phyloP scores from a whole-genome alignment of 2,329 filamentous ascomycete genomes.

The Alternaria arborescens region DNA sequence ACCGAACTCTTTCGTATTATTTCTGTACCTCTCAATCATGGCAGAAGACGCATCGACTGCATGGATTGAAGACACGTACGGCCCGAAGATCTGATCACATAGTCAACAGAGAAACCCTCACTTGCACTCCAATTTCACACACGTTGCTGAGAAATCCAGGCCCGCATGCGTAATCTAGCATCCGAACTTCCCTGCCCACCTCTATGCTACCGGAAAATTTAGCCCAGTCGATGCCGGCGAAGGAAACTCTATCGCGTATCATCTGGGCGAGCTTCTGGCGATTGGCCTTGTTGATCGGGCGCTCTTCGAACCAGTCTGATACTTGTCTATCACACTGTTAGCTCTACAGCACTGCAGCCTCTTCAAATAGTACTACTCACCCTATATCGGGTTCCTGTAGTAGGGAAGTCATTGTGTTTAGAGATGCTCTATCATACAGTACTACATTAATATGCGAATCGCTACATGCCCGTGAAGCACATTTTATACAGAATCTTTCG shows the following conservation, averaged over 20 bases:
- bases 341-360: too few relatives aligned
- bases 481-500: too few relatives aligned
- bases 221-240: neutral
- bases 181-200: conserved; percentile 1
- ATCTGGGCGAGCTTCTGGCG: neutral
- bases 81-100: conserved; percentile 10
- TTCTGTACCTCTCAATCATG: conserved; percentile 15
- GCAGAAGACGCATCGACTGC: conserved; percentile 14
- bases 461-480: too few relatives aligned
- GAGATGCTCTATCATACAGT: too few relatives aligned
- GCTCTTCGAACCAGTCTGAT: conserved; percentile 15
- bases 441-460: too few relatives aligned
- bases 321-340: neutral
- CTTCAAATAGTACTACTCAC: fast-evolving
- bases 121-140: neutral
- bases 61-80: conserved; percentile 11
- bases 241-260: neutral
- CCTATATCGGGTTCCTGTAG: too few relatives aligned
- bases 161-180: conserved; percentile 20
- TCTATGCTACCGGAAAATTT: neutral
- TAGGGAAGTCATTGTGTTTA: too few relatives aligned
- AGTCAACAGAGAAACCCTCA: neutral
- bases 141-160: conserved; percentile 15
- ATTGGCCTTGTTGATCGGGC: conserved; percentile 16
- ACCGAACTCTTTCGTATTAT: conserved; percentile 3